A percentile compares a stretch with the other conserved stretches of the same genome.
Evolutionary conservation across 2,329 filamentous ascomycete species (phyloP).

Genomic region (Verticillium nubilum): DNA sequence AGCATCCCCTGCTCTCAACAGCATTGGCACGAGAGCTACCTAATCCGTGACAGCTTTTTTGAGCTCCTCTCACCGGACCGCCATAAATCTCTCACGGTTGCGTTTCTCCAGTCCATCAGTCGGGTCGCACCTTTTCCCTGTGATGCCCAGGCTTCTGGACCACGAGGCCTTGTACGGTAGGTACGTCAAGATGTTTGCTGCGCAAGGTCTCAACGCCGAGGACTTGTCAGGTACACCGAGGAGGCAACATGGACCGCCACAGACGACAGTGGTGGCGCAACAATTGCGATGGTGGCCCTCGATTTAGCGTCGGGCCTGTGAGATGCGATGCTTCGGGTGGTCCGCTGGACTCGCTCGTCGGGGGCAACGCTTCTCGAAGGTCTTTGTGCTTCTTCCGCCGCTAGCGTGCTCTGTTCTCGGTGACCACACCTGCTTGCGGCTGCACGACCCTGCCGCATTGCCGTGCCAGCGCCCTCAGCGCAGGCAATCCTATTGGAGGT

Average conservation of each 20-base stretch:
- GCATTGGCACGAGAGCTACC: background rate
- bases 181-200: background rate
- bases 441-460: background rate
- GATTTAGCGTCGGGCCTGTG: background rate
- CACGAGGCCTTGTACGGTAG: no score
- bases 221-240: background rate
- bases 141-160: background rate
- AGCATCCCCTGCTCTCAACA: background rate
- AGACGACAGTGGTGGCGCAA: background rate
- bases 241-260: background rate
- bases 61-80: background rate
- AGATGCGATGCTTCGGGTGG: background rate
- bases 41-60: background rate
- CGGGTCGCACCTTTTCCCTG: background rate
- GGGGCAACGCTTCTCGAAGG: background rate
- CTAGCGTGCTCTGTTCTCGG: background rate
- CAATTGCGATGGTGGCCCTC: background rate
- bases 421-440: background rate
- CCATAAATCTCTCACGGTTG: background rate
- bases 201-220: background rate
- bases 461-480: background rate
- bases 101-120: background rate
- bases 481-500: background rate
- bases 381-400: background rate
- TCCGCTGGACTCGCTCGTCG: background rate